Conservation (phyloP, 2,329 filamentous ascomycete genomes). For the Rutstroemia sp. region DNA sequence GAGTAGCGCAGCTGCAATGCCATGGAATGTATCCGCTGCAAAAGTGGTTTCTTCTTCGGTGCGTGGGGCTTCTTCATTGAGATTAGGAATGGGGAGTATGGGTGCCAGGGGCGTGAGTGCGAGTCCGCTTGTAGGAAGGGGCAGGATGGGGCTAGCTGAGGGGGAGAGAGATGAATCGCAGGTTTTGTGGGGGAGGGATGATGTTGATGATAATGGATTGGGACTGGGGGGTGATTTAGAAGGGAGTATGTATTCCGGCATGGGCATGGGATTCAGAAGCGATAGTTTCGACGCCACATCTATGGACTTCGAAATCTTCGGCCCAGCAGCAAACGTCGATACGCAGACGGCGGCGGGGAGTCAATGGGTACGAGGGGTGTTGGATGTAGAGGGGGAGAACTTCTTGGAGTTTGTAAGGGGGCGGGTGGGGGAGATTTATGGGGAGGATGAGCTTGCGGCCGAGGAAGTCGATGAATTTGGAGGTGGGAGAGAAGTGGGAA, state of each 20-base stretch:
- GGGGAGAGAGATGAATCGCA: conserved; percentile 13
- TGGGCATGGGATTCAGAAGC: background rate
- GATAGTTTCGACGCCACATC: background rate
- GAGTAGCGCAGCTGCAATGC: conserved; percentile 52
- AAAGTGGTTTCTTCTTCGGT: conserved; percentile 22
- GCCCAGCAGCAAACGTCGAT: conserved; percentile 33
- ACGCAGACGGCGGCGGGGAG: conserved; percentile 39
- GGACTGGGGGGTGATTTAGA: background rate
- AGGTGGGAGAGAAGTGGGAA: background rate
- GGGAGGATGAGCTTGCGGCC: conserved; percentile 1
- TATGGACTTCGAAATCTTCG: conserved; percentile 38
- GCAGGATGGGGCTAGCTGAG: background rate
- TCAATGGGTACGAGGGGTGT: conserved; percentile 42
- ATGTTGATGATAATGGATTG: conserved; percentile 10
- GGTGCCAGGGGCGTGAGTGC: background rate
- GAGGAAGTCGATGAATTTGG: background rate
- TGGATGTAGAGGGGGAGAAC: conserved; percentile 53
- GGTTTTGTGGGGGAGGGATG: conserved; percentile 22
- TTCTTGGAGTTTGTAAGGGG: conserved; percentile 53
- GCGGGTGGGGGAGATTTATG: conserved; percentile 32
- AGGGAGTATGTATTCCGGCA: background rate
- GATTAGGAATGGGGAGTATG: background rate
- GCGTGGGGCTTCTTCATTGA: conserved; percentile 2
- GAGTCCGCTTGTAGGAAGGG: background rate
- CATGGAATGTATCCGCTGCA: conserved; percentile 56